Percentiles rank a stretch among this genome's conserved stretches.
Conservation (phyloP, 176 grass and related monocot species). For the Aegilops tauschii region DNA sequence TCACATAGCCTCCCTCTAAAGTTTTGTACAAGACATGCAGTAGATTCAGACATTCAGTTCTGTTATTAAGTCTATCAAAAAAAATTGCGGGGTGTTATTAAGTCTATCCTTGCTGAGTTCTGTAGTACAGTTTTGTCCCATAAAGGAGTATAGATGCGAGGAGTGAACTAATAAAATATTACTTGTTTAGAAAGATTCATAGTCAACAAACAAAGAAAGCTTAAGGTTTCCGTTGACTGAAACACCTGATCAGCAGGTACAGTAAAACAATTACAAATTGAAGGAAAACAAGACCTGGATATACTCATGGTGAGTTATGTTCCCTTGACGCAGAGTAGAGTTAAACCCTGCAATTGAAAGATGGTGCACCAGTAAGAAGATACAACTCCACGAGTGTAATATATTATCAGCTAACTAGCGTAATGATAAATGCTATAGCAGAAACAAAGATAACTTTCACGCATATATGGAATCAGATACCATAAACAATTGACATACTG, state of each 20-base stretch:
- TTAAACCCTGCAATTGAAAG: constrained; percentile 75
- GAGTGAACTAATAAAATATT: background rate
- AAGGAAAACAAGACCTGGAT: constrained; percentile 67
- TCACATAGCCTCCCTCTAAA: background rate
- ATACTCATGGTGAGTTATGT: constrained; percentile 97
- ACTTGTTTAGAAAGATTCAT: background rate
- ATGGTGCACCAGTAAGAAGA: constrained; percentile 21
- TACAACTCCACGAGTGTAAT: background rate
- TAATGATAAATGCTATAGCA: background rate
- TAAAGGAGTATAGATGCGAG: background rate
- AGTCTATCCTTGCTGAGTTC: background rate
- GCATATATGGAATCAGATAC: background rate
- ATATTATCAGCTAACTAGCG: background rate
- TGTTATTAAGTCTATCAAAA: background rate
- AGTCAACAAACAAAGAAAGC: background rate
- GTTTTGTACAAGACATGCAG: background rate
- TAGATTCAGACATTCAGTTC: background rate
- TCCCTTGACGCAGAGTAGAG: constrained; percentile 82
- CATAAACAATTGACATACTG: background rate
- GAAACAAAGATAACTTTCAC: background rate
- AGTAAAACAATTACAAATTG: background rate
- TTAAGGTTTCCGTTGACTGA: background rate
- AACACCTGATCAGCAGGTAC: background rate
- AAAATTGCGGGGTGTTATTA: background rate
- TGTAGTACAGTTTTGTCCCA: background rate